Conservation (phyloP, 1,139 yeast genomes). For the Suhomyces guaymorum region DNA sequence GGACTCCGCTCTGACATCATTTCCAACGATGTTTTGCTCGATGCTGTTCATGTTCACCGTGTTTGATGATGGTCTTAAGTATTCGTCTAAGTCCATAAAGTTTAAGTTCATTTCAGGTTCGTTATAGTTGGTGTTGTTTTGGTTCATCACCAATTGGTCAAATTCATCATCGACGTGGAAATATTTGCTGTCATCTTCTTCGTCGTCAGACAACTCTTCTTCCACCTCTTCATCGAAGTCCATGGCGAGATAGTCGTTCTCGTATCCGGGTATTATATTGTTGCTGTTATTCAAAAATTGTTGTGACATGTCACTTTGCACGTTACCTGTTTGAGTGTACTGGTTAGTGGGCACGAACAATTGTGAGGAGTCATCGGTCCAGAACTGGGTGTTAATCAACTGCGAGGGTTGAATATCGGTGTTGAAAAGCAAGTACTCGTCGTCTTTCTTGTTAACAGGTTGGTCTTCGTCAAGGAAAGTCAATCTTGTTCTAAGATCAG, state of each 20-base stretch:
- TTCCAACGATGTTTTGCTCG: slow-evolving; percentile 8
- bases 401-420: slow-evolving; percentile 49
- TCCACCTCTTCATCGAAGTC: slow-evolving; percentile 43
- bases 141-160: slow-evolving; percentile 33
- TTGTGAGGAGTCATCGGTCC: slow-evolving; percentile 24
- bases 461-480: slow-evolving; percentile 35
- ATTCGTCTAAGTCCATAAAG: slow-evolving; percentile 21
- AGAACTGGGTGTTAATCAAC: slow-evolving; percentile 29
- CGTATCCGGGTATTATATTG: slow-evolving; percentile 34
- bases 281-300: slow-evolving; percentile 14
- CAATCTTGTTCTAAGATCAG: slow-evolving; percentile 34
- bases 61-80: slow-evolving; percentile 12
- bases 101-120: slow-evolving; percentile 13
- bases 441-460: slow-evolving; percentile 29
- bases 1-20: slow-evolving; percentile 16
- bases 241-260: slow-evolving; percentile 35
- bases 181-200: slow-evolving; percentile 41
- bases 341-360: slow-evolving; percentile 30
- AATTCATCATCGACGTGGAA: slow-evolving; percentile 39
- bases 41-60: slow-evolving; percentile 9
- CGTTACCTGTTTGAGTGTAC: slow-evolving; percentile 11
- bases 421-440: slow-evolving; percentile 42
- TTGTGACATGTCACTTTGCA: slow-evolving; percentile 11
- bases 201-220: slow-evolving; percentile 54
- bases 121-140: slow-evolving; percentile 12